A percentile compares a stretch with the other conserved stretches of the same genome.
Conservation (phyloP, 2,329 filamentous ascomycete genomes). For the Sphaceloma murrayae region DNA sequence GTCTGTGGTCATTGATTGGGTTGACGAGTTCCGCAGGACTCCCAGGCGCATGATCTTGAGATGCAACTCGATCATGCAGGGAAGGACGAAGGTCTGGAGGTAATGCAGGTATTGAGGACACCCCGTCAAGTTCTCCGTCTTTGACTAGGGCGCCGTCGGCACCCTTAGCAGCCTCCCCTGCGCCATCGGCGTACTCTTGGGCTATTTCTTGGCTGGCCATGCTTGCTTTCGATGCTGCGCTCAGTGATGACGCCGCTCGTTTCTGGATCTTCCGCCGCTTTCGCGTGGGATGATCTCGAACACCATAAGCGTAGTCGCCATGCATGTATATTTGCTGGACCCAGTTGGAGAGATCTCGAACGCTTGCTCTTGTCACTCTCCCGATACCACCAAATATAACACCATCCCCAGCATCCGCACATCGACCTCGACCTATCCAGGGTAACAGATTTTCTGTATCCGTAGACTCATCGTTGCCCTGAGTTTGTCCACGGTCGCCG, state of each 20-base stretch:
- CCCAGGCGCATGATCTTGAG: slow-evolving; percentile 23
- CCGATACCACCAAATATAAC: slow-evolving; percentile 78
- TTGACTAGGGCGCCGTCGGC: not conserved
- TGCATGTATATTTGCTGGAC: slow-evolving; percentile 79
- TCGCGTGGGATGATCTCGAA: slow-evolving; percentile 67
- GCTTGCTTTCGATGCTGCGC: not conserved
- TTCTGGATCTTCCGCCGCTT: slow-evolving; percentile 44
- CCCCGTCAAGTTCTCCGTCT: not conserved
- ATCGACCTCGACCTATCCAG: slow-evolving; percentile 67
- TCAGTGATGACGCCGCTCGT: slow-evolving; percentile 32
- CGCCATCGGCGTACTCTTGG: not conserved
- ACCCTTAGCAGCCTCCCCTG: not conserved
- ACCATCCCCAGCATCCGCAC: slow-evolving; percentile 65
- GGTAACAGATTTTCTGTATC: slow-evolving; percentile 25
- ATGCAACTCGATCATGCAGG: slow-evolving; percentile 23
- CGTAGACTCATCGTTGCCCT: slow-evolving; percentile 21
- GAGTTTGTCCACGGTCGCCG: slow-evolving; percentile 52
- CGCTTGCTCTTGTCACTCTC: slow-evolving; percentile 57
- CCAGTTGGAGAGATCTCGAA: slow-evolving; percentile 71
- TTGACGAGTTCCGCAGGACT: slow-evolving; percentile 10
- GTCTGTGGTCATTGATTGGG: slow-evolving; percentile 21
- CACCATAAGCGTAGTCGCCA: slow-evolving; percentile 75
- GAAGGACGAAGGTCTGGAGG: slow-evolving; percentile 20
- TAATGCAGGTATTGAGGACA: slow-evolving; percentile 1
- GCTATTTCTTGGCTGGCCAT: not conserved